Conservation (phyloP, 495 filamentous ascomycete genomes). For the Xylaria telfairii region DNA sequence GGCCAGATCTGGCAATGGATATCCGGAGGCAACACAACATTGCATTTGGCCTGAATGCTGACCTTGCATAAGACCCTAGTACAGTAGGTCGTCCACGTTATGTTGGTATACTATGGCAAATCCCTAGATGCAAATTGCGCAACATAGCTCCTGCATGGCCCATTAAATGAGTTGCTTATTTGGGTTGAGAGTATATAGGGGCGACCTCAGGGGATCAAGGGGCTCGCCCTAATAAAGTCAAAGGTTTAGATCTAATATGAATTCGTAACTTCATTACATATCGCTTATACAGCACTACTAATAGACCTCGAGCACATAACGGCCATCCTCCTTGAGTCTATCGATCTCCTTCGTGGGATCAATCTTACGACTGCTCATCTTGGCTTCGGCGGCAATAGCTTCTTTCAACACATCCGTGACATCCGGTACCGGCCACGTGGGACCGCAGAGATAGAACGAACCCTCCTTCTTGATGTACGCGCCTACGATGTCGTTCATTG, state of each 20-base stretch:
- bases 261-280: constrained; percentile 15
- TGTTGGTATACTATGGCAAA: background rate
- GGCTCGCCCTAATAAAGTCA: background rate
- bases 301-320: constrained; percentile 97
- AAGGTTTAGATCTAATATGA: constrained; percentile 11
- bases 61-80: constrained; percentile 14
- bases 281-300: constrained; percentile 60
- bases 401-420: constrained; percentile 93
- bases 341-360: constrained; percentile 94
- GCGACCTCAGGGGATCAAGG: background rate
- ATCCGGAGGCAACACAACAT: constrained; percentile 5
- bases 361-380: constrained; percentile 73
- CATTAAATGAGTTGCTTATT: constrained; percentile 9
- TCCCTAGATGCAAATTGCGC: background rate
- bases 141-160: background rate
- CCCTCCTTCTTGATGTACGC: constrained; percentile 90
- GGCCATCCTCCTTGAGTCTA: constrained; percentile 87
- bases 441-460: constrained; percentile 94
- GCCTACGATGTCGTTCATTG: constrained; percentile 80
- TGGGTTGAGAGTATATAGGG: constrained; percentile 10
- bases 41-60: constrained; percentile 12
- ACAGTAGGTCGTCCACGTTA: background rate
- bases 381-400: constrained; percentile 82
- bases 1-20: constrained; percentile 13
- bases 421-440: constrained; percentile 99